These are phyloP conservation scores for Cryptomeria japonica DNA, from an alignment of 75 land plant genomes.

Conservation along the genomic window DNA sequence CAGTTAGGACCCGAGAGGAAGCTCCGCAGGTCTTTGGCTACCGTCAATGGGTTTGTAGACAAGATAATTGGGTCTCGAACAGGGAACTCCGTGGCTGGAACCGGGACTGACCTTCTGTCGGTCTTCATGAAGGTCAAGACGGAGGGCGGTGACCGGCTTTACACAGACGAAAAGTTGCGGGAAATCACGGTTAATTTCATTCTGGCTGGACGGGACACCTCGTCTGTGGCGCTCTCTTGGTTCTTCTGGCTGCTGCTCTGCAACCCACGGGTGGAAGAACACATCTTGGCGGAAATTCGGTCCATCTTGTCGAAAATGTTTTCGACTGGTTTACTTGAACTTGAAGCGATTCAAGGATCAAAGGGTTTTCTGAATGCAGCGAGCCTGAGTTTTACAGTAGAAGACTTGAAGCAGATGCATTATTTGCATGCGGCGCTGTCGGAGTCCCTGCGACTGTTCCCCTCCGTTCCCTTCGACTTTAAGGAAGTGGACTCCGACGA, in stretches of 20 bases:
- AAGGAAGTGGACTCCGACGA: conserved; percentile 59
- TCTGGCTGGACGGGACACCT: conserved; percentile 78
- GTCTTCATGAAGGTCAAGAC: conserved; percentile 16
- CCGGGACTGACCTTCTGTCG: conserved; percentile 17
- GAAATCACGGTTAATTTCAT: conserved; percentile 48
- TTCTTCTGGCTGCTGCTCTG: conserved; percentile 60
- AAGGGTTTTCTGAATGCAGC: conserved; percentile 9
- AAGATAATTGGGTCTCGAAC: conserved; percentile 14
- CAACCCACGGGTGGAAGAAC: conserved; percentile 51
- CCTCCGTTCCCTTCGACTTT: conserved; percentile 81
- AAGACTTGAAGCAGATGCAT: no score
- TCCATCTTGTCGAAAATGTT: background rate
- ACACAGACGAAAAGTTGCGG: conserved; percentile 30
- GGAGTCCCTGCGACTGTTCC: conserved; percentile 18
- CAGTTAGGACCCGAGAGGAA: conserved; percentile 17
- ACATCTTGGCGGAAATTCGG: conserved; percentile 33
- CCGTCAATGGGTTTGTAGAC: conserved; percentile 14
- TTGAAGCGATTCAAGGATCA: no score
- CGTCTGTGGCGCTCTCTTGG: conserved; percentile 70
- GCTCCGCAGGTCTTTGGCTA: background rate
- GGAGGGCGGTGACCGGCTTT: conserved; percentile 14
- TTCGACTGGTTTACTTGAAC: background rate
- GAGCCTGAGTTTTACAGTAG: conserved; percentile 14
- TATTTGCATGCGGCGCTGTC: no score
- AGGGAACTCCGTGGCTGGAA: background rate